Evolutionary conservation across 495 filamentous ascomycete species (phyloP).

Genomic region (Trichoderma reesei): DNA sequence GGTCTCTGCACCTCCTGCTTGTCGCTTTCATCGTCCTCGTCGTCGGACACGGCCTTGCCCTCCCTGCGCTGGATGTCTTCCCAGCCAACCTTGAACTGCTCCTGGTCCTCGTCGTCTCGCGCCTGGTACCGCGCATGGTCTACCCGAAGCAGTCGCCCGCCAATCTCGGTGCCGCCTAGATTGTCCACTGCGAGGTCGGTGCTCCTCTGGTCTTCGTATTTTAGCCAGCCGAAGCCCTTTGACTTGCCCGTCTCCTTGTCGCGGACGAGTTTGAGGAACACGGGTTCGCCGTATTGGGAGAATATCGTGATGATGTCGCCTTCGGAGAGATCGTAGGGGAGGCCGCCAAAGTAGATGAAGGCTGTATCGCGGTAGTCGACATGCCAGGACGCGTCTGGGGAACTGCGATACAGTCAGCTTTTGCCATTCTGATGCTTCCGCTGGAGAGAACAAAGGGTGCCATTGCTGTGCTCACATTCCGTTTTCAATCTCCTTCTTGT

Average conservation of each 20-base stretch:
- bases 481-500: slow-evolving; percentile 89
- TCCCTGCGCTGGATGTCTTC: slow-evolving; percentile 34
- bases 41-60: slow-evolving; percentile 24
- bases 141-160: slow-evolving; percentile 72
- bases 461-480: slow-evolving; percentile 46
- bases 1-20: slow-evolving; percentile 28
- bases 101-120: slow-evolving; percentile 74
- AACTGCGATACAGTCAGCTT: slow-evolving; percentile 28
- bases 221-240: slow-evolving; percentile 87
- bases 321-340: slow-evolving; percentile 89
- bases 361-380: slow-evolving; percentile 95
- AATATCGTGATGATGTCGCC: slow-evolving; percentile 96
- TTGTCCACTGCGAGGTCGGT: slow-evolving; percentile 95
- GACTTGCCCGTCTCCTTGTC: slow-evolving; percentile 96
- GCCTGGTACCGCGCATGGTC: slow-evolving; percentile 89
- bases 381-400: slow-evolving; percentile 90
- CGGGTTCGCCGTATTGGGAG: slow-evolving; percentile 92
- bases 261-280: slow-evolving; percentile 77
- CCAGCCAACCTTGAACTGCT: slow-evolving; percentile 41
- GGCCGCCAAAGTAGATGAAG: slow-evolving; percentile 90
- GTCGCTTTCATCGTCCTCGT: slow-evolving; percentile 28
- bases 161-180: slow-evolving; percentile 72
- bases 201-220: slow-evolving; percentile 97
- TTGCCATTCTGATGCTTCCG: not conserved
- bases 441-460: not conserved